Percentiles rank a stretch among this genome's conserved stretches.
phyloP scores from a whole-genome alignment of 1,139 yeast genomes.

The Geotrichum reessii region DNA sequence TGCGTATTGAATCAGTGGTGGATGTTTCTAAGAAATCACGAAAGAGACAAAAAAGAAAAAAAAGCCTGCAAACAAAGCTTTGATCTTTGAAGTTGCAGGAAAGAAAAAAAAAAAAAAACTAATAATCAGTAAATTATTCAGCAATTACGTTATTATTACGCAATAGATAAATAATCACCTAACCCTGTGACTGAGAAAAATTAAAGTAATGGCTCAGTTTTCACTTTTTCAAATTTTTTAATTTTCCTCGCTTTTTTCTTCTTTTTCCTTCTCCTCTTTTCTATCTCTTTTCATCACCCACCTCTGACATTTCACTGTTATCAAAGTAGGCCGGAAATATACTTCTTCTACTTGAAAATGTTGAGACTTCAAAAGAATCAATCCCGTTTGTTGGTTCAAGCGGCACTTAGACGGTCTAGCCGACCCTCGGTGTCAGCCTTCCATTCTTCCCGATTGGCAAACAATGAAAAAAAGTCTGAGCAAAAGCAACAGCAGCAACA shows the following conservation, averaged over 20 bases:
- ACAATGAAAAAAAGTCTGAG: constrained; percentile 8
- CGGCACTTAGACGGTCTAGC: constrained; percentile 10
- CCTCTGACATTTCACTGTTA: background rate
- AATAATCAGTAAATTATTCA: too few species aligned
- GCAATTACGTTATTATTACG: background rate
- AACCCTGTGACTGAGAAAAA: background rate
- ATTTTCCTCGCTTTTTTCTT: background rate
- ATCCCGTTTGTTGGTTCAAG: constrained; percentile 7
- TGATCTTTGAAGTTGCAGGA: too few species aligned
- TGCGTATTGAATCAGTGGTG: background rate
- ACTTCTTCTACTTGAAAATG: constrained; percentile 1
- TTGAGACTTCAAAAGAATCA: constrained; percentile 15
- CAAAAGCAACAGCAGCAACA: constrained; percentile 17
- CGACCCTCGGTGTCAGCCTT: constrained; percentile 12
- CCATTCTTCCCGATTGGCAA: constrained; percentile 13
- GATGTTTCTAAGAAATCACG: background rate
- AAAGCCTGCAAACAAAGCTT: too few species aligned
- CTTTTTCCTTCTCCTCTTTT: background rate
- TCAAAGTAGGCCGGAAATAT: background rate
- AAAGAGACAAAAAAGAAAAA: background rate
- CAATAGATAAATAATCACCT: background rate
- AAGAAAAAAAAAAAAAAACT: too few species aligned
- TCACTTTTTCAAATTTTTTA: background rate
- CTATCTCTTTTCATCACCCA: background rate
- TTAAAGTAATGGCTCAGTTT: background rate